Evolutionary conservation across 306 rosid genomes (phyloP), one percentile per base, ranked within the genome.

Genomic region (Prunus fruticosa): DNA sequence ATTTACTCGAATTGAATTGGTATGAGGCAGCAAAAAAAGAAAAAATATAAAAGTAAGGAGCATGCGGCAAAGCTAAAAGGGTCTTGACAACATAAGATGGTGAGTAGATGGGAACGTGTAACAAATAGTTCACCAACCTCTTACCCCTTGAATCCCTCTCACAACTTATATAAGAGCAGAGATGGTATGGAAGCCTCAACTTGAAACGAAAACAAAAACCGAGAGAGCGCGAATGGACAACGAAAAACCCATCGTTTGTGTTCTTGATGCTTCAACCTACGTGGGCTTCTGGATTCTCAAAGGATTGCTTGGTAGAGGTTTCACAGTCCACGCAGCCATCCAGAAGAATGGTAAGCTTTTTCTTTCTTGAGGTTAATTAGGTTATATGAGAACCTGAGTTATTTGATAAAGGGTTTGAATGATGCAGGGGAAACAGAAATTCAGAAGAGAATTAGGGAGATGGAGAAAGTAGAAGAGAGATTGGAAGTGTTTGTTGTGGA

Each of bases 221-320:
- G 4, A 11, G 53, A 58, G 11, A 50, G 53, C 53, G 2, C 51
- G 15, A 82, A 86, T 86, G 86, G 82, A 77, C 9, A 66, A 0
- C 25, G 46, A 19, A 47, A 82, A 65, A 61, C 81, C 80, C 11
- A 22, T 23, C 22, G 78, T 80, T 51, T 86, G 89, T 49, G 89
- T 86, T 76, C 82, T 86, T 50, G 89, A 82, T 64, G 86, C 89
- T 19, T 86, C 89, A 46, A 73, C 76, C 65, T 86, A 82, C 27
- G 86, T 86, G 27, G 89, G 89, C n/a, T 86, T 86, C 25, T 82
- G 89, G 89, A 76, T 86, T 46, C 76, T 83, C 56, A 82, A 82
- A 50, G 86, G 76, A 72, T 77, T 82, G 61, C 46, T 86, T 34
- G 71, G 74, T 28, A 71, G 53, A 80, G 89, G 89, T n/a, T 86